These are phyloP conservation scores for Claviceps arundinis DNA, from an alignment of 2,329 filamentous ascomycete genomes.

Conservation along the genomic window DNA sequence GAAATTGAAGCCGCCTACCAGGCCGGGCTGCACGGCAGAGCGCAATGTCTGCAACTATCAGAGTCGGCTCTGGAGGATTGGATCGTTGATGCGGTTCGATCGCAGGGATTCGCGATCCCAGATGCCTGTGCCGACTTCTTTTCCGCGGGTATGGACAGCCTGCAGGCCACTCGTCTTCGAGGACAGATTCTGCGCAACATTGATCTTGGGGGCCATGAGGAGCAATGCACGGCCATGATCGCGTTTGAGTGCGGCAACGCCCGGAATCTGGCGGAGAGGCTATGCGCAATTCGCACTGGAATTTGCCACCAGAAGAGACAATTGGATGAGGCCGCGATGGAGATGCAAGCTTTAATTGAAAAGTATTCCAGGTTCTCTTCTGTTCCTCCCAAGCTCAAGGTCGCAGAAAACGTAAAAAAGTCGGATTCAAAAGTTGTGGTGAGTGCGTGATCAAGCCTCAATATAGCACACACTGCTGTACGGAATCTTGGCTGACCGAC, in stretches of 20 bases:
- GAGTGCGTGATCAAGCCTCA: background rate
- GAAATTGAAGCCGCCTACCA: conserved; percentile 29
- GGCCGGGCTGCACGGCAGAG: conserved; percentile 9
- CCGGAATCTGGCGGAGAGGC: conserved; percentile 9
- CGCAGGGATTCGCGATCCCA: conserved; percentile 5
- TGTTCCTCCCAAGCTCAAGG: background rate
- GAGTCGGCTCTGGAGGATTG: conserved; percentile 14
- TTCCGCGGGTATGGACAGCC: conserved; percentile 39
- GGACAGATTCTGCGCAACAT: conserved; percentile 35
- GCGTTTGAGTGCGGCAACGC: conserved; percentile 44
- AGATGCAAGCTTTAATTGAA: background rate
- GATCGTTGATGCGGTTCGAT: background rate
- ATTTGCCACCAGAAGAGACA: background rate
- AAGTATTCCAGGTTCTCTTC: background rate
- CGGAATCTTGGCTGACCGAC: background rate
- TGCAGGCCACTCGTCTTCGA: conserved; percentile 43
- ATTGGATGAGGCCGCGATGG: too few relatives aligned
- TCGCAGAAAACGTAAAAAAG: too few relatives aligned
- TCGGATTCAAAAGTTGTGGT: background rate
- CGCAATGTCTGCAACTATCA: conserved; percentile 6
- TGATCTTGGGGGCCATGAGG: conserved; percentile 28
- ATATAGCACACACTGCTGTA: background rate
- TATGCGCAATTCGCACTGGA: background rate
- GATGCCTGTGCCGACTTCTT: conserved; percentile 41
- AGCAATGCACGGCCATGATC: conserved; percentile 36